Evolutionary conservation across 2,329 filamentous ascomycete species (phyloP), one percentile per base, ranked within the genome.

Genomic region (Phialophora tarda): DNA sequence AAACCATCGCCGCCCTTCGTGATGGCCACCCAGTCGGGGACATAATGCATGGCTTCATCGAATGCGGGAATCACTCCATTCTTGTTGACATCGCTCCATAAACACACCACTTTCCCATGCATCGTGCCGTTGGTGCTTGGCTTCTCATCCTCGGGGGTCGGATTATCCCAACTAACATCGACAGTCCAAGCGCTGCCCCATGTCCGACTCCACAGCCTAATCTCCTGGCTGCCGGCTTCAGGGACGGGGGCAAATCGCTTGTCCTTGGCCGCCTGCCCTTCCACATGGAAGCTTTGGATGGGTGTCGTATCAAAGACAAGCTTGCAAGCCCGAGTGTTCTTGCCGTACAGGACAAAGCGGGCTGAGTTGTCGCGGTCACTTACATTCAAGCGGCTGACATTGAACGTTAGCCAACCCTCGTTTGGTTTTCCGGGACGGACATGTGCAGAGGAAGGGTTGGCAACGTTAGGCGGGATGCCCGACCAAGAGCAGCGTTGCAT

Each of bases 31-130:
- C 95, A 99, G 4, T 83, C 81, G 0, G 95, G 95, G 71, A 88
- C 84, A 78, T 88, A 97, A 75, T 88, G 85, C 71, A 85, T 81
- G 57, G 91, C 83, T 78, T 98, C 93, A 72, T 95, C 90, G 59
- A 94, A 85, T 0, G 93, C 93, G 0, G 94, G 93, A 56, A 98
- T 93, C 0, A 84, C 83, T 3, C 87, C 89, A 2, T 79, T 78
- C 41, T 81, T 80, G 74, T 97, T 97, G 53, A 86, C 88, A 79
- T 99, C 95, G 73, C 90, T 92, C 93, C 93, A 98, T 34, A 91
- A 82, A 78, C 95, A 98, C 17, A 89, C 84, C 1, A 93, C 87
- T 38, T 81, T 84, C 1, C 93, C 91, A 69, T 83, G 84, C 38
- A 92, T 73, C 21, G 78, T 77, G 66, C 77, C 72, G 14, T 77